Evolutionary conservation across 1,284 basidiomycete genomes (phyloP), one percentile per base, ranked within the genome.

Genomic region (Microbotryomycetes sp.): DNA sequence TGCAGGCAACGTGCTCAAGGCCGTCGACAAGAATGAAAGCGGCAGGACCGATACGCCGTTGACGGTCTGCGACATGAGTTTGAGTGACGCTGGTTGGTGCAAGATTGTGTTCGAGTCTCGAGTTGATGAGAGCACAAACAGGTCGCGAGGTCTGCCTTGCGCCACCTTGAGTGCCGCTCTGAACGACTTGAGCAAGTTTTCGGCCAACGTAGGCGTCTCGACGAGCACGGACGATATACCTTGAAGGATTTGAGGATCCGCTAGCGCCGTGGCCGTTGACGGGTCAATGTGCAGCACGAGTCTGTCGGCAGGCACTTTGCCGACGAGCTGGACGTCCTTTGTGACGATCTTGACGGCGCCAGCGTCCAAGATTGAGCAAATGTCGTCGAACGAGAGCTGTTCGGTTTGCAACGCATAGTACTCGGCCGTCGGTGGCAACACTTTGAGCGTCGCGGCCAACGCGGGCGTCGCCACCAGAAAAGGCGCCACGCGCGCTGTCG

Each of bases 181-280:
- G 26, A 61, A 55, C 29, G 61, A 64, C 35, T 52, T 35, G 28
- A 68, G 64, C 15, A 63, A 56, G 27, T 59, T 54, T 46, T 63
- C 61, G 3, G 53, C 23, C 51, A 85, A 78, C 3, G 81, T 77
- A 3, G 82, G 79, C 1, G 85, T 84, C 73, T 88, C 88, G 72
- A 89, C 81, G 55, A 89, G 78, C 5, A 89, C 85, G 59, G 86
- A 87, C 35, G 86, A 87, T 54, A 90, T 83, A 86, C 78, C 68
- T 78, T 86, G 23, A 28, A 70, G 56, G 41, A 70, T 45, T 3
- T 65, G 59, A 9, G 58, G 51, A 52, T 62, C 64, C 73, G 85
- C 82, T 29, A 92, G 83, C 30, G 88, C 84, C 65, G 82, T 86
- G 66, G 83, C 81, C 68, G 82, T 87, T 57, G 79, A 82, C 47